Percentiles rank a stretch among this genome's conserved stretches.
Evolutionary conservation across 2,329 filamentous ascomycete genomes (phyloP).

Genomic region (Botrytis pseudocinerea): DNA sequence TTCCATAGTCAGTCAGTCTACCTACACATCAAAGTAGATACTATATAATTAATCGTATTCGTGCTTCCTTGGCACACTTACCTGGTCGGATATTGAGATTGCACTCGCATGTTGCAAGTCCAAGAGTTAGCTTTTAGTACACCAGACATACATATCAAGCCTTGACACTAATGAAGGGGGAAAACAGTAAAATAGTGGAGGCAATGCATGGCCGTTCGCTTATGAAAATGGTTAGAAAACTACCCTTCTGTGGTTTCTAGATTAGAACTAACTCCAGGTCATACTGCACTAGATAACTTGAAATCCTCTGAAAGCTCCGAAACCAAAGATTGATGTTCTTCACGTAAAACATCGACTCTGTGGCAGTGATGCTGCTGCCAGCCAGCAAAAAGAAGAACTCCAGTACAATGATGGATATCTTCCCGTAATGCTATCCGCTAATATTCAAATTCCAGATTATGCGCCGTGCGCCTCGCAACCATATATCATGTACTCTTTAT

Average conservation of each 20-base stretch:
- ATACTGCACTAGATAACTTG: background rate
- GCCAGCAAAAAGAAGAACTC: constrained; percentile 7
- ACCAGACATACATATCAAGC: background rate
- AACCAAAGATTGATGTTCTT: background rate
- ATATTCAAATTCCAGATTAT: constrained; percentile 7
- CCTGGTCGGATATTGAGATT: background rate
- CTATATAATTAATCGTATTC: background rate
- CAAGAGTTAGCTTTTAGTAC: background rate
- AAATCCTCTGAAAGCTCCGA: background rate
- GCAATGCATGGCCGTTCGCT: constrained; percentile 1
- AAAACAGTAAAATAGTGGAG: background rate
- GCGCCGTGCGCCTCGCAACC: constrained; percentile 21
- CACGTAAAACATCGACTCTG: background rate
- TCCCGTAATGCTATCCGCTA: constrained; percentile 22
- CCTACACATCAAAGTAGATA: background rate
- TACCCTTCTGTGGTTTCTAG: background rate
- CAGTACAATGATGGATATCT: constrained; percentile 17
- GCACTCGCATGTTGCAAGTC: background rate
- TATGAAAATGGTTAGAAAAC: background rate
- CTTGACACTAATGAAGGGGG: background rate
- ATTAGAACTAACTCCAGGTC: background rate
- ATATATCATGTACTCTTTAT: background rate
- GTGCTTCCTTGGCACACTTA: background rate
- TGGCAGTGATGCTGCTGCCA: background rate
- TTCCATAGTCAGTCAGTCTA: background rate